phyloP scores from a whole-genome alignment of 2,329 filamentous ascomycete species.

The Amesomyces nigricolor region DNA sequence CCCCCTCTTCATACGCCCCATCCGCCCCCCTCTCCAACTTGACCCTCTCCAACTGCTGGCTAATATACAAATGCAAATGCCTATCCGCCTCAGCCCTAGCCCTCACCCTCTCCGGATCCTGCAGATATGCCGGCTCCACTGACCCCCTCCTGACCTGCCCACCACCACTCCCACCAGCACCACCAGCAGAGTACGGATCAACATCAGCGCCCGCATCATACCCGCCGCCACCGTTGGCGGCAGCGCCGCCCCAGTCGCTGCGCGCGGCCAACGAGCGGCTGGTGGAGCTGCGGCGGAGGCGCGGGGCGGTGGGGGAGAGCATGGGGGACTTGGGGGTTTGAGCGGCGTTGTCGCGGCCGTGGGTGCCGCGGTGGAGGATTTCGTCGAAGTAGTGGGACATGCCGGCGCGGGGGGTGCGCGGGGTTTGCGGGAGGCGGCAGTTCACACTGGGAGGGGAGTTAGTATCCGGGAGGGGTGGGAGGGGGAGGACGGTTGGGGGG shows the following conservation, averaged over 20 bases:
- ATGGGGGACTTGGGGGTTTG: slow-evolving; percentile 36
- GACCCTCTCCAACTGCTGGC: slow-evolving; percentile 70
- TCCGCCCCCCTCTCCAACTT: slow-evolving; percentile 47
- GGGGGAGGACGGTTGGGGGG: neutral
- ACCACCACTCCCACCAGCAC: neutral
- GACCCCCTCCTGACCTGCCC: slow-evolving; percentile 32
- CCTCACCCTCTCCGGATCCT: slow-evolving; percentile 47
- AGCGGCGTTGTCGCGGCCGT: slow-evolving; percentile 34
- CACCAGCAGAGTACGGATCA: slow-evolving; percentile 27
- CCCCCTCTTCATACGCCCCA: slow-evolving; percentile 36
- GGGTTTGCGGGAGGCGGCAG: slow-evolving; percentile 88
- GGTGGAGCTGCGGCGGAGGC: slow-evolving; percentile 71
- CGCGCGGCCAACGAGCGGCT: slow-evolving; percentile 76
- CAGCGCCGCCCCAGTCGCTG: slow-evolving; percentile 54
- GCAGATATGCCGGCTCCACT: slow-evolving; percentile 17
- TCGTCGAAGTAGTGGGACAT: slow-evolving; percentile 97
- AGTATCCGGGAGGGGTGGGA: slow-evolving; percentile 29
- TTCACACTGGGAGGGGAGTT: slow-evolving; percentile 57
- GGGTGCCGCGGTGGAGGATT: slow-evolving; percentile 54
- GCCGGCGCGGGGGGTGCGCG: slow-evolving; percentile 74
- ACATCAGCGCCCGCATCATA: slow-evolving; percentile 28
- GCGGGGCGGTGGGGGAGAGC: slow-evolving; percentile 33
- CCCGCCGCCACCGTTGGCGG: slow-evolving; percentile 43
- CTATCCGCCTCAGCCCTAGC: slow-evolving; percentile 54
- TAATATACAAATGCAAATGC: slow-evolving; percentile 76